A percentile compares a stretch with the other conserved stretches of the same genome.
Evolutionary conservation across 2,329 filamentous ascomycete species (phyloP).

Genomic region (Rhytidhysteron rufulum): DNA sequence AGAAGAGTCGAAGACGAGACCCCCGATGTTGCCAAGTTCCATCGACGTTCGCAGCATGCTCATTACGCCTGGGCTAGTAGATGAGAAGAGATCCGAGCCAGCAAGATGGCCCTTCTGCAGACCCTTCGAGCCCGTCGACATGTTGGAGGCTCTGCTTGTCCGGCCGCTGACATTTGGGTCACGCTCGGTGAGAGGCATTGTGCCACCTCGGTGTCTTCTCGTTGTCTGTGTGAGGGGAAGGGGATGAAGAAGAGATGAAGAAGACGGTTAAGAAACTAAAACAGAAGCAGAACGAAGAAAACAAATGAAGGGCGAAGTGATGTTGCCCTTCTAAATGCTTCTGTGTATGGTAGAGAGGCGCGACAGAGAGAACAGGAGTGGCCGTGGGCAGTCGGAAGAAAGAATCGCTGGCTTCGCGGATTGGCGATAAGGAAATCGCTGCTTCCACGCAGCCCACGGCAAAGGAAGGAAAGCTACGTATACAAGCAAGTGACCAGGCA

Average conservation of each 20-base stretch:
- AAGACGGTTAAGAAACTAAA: neutral
- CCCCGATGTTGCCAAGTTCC: constrained; percentile 45
- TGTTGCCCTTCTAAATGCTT: constrained; percentile 7
- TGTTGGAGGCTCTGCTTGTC: constrained; percentile 45
- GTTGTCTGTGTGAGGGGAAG: neutral
- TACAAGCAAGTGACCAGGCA: constrained; percentile 9
- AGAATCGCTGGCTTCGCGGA: neutral
- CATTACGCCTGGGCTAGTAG: constrained; percentile 38
- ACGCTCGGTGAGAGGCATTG: constrained; percentile 43
- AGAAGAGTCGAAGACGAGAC: constrained; percentile 34
- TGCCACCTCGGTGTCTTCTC: constrained; percentile 15
- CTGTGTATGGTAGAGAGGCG: constrained; percentile 6
- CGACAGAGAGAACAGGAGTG: constrained; percentile 1
- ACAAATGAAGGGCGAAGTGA: constrained; percentile 6
- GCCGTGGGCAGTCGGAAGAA: neutral
- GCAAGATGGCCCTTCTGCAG: constrained; percentile 22
- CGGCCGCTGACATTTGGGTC: constrained; percentile 45
- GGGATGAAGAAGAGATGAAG: constrained; percentile 1
- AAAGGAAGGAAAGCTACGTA: neutral
- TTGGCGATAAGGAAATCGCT: neutral
- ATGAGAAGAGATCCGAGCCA: constrained; percentile 27
- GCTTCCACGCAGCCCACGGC: neutral
- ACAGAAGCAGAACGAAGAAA: neutral
- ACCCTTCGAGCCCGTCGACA: constrained; percentile 37
- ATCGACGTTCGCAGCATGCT: constrained; percentile 50